Percentiles rank a stretch among this genome's conserved stretches.
These are phyloP conservation scores for Aspergillus hortae DNA, from an alignment of 2,329 filamentous ascomycete genomes.

Conservation along the genomic window DNA sequence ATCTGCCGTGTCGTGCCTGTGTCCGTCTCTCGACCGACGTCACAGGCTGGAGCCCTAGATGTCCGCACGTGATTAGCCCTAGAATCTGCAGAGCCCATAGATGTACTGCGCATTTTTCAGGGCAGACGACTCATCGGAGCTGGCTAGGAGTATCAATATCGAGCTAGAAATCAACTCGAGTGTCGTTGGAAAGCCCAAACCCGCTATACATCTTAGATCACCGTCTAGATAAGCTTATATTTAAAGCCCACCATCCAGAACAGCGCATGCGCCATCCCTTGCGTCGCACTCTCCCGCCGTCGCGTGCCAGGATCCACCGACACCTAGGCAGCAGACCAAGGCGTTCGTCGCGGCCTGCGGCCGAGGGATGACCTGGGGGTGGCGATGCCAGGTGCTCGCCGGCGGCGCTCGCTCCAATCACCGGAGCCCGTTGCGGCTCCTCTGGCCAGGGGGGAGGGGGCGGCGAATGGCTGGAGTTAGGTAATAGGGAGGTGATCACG, in stretches of 20 bases:
- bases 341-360: neutral
- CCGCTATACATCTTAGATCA: neutral
- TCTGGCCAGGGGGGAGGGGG: neutral
- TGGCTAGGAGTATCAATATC: too few species aligned
- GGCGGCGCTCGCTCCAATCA: constrained; percentile 3
- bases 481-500: constrained; percentile 2
- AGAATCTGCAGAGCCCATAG: too few species aligned
- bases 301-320: constrained; percentile 10
- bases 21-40: too few species aligned
- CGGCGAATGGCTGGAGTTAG: neutral
- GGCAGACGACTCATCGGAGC: neutral
- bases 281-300: constrained; percentile 5
- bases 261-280: neutral
- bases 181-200: neutral
- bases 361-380: constrained; percentile 1
- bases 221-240: constrained; percentile 20
- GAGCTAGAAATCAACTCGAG: too few species aligned
- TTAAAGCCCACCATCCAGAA: constrained; percentile 3
- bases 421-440: neutral
- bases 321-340: constrained; percentile 12
- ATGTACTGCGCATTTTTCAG: too few species aligned
- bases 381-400: constrained; percentile 3
- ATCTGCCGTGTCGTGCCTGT: too few species aligned
- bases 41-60: too few species aligned
- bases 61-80: too few species aligned